These are phyloP conservation scores for Pythium phragmiticola DNA, from an alignment of 352 stramenopile genomes.

Conservation along the genomic window DNA sequence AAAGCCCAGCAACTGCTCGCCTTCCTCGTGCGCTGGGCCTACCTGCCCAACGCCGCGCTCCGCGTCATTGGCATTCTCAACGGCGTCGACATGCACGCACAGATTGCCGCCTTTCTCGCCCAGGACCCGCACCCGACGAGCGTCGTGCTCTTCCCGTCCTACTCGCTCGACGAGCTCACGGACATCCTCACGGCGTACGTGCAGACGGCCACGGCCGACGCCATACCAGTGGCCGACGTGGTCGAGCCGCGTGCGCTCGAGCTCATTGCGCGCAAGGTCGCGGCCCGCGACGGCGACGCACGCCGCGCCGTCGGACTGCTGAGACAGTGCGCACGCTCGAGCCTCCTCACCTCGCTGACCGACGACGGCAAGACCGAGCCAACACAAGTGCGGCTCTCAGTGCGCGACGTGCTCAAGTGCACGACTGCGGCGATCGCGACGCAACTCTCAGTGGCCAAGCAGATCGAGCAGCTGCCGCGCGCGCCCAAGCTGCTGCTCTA, in stretches of 20 bases:
- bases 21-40: slow-evolving; percentile 60
- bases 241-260: slow-evolving; percentile 57
- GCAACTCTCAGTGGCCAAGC: slow-evolving; percentile 32
- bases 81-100: slow-evolving; percentile 69
- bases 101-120: slow-evolving; percentile 36
- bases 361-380: neutral
- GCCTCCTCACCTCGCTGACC: neutral
- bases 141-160: slow-evolving; percentile 61
- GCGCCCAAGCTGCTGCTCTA: slow-evolving; percentile 68
- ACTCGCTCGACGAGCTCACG: slow-evolving; percentile 46
- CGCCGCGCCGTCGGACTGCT: slow-evolving; percentile 58
- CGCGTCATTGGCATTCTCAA: slow-evolving; percentile 76
- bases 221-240: slow-evolving; percentile 1
- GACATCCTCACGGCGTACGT: slow-evolving; percentile 51
- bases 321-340: slow-evolving; percentile 48
- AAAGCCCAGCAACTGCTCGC: slow-evolving; percentile 52
- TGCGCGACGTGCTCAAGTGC: slow-evolving; percentile 42
- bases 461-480: slow-evolving; percentile 63
- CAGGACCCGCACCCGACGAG: slow-evolving; percentile 24
- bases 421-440: slow-evolving; percentile 39
- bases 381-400: slow-evolving; percentile 1
- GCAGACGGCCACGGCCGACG: slow-evolving; percentile 2
- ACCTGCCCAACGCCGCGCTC: slow-evolving; percentile 32
- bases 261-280: slow-evolving; percentile 66
- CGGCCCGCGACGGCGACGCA: slow-evolving; percentile 62